Conservation (phyloP, 257 asterid genomes). For the Nicotiana obtusifolia region DNA sequence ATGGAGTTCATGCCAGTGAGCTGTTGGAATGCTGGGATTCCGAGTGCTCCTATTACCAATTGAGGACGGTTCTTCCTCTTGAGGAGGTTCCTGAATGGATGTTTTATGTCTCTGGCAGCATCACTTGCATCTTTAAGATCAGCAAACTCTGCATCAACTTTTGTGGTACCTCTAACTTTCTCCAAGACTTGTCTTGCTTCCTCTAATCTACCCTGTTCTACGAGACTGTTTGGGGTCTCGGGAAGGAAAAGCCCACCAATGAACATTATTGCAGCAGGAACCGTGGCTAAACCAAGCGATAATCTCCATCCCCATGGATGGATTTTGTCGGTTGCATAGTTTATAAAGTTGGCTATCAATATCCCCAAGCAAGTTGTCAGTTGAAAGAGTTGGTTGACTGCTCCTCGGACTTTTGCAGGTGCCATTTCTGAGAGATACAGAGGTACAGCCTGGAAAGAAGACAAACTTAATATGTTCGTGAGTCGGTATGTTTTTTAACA, state of each 20-base stretch:
- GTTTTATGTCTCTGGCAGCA: conserved; percentile 31
- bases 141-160: conserved; percentile 44
- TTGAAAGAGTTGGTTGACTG: conserved; percentile 53
- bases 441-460: conserved; percentile 51
- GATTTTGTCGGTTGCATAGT: conserved; percentile 42
- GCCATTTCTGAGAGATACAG: conserved; percentile 65
- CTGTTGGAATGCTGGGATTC: conserved; percentile 57
- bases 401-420: conserved; percentile 55
- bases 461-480: neutral
- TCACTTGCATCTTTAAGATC: conserved; percentile 47
- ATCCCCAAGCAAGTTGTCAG: conserved; percentile 51
- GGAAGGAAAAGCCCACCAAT: conserved; percentile 41
- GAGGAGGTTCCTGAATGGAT: conserved; percentile 37
- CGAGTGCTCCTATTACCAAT: conserved; percentile 21
- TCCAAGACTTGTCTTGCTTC: conserved; percentile 30
- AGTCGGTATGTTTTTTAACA: neutral
- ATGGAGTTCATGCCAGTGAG: conserved; percentile 62
- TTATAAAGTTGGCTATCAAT: conserved; percentile 47
- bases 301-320: conserved; percentile 62
- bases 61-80: conserved; percentile 46
- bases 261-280: conserved; percentile 37
- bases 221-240: conserved; percentile 59
- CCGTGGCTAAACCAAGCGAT: conserved; percentile 32
- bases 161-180: conserved; percentile 36
- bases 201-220: conserved; percentile 36